Base-by-base conservation (phyloP, 768 basidiomycete species). In the Boletus coccyginus region DNA sequence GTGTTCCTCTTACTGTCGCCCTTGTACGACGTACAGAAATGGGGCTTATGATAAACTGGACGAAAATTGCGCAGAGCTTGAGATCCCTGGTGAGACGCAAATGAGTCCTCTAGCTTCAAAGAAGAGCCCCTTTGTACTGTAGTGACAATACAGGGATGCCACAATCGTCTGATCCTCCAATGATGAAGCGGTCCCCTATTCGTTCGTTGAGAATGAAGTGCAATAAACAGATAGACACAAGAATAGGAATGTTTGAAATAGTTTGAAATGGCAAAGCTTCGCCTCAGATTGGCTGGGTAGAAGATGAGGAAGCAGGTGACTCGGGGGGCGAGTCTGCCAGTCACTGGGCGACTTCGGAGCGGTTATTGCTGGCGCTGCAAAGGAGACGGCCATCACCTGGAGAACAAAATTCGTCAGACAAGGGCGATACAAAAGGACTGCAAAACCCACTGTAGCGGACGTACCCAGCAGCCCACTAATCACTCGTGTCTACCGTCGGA, bases 81-180 rank as follows among this genome's bases (percentile, higher is more conserved):
- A 92, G 78, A 43, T 82, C 77, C 46, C 91, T 92, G 57, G 44
- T 7, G 36, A 47, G 16, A 48, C 9, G 1, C 52, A 24, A 52
- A 42, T 56, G 5, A 59, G 46, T 24, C n/a, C 44, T 29, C 42
- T 12, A 43, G 19, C 39, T 40, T 57, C 43, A 31, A 43, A 33
- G 7, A 38, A 0, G 7, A 16, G 7, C 27, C 35, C 19, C 21
- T 40, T 66, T 82, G 53, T 66, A 92, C 91, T 77, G 79, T 8
- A 81, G 59, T 3, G 80, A 76, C 92, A 91, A 94, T 53, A 92
- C 75, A 0, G 82, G 83, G 27, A 94, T 78, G 0, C 86, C 85
- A 4, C 93, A 93, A 63, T 92, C 89, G 55, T 89, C 87, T 0
- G 79, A 81, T 3, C 92, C 91, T 16, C 88, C 92, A 14, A 92